Evolutionary conservation across 176 grass and related monocot species (phyloP), one percentile per base, ranked within the genome.

Genomic region (Hsuehochloa calcarea): DNA sequence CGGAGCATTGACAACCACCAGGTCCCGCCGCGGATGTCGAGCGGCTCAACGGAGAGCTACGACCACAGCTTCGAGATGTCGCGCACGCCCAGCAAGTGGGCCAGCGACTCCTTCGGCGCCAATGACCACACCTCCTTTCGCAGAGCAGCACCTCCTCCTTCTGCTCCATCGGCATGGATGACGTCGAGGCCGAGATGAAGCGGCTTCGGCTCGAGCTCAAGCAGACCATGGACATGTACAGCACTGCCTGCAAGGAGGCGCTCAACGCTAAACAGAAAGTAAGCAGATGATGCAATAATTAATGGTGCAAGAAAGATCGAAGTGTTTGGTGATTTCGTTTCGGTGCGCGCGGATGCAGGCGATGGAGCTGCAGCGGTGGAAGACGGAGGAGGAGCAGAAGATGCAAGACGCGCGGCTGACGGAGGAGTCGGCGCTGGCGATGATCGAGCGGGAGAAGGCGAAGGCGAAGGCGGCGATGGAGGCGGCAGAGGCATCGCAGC

Each of bases 181-280:
- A 96, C 83, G 91, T 92, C 73, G 96, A 99, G 89, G 78, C 92
- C 58, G 96, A 99, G 90, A 94, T 99, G 90, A 96, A 93, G 88
- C 82, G 91, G 26, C 83, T 99, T 0, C 87, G 88, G 41, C 82
- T 96, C 8, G 96, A 99, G 82, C 93, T 99, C 3, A 94, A 94
- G 84, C 91, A 99, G 66, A 99, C 93, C 4, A 96, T 96, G 96
- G 96, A 99, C 70, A 99, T 99, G 96, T 99, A 99, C 84, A 96
- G 87, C 93, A 92, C 90, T 10, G 96, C 93, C 13, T 99, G 96
- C 90, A 94, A 89, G 87, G 96, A 99, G 93, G 93, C 93, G 5
- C 38, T 92, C 1, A 88, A 89, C 5, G 91, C 93, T 1, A 96
- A 96, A 59, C 93, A 99, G 70, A 95, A 99, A 86, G 90, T 86